Evolutionary conservation across 2,329 filamentous ascomycete genomes (phyloP), one percentile per base, ranked within the genome.

Genomic region (Lachnellula willkommii): DNA sequence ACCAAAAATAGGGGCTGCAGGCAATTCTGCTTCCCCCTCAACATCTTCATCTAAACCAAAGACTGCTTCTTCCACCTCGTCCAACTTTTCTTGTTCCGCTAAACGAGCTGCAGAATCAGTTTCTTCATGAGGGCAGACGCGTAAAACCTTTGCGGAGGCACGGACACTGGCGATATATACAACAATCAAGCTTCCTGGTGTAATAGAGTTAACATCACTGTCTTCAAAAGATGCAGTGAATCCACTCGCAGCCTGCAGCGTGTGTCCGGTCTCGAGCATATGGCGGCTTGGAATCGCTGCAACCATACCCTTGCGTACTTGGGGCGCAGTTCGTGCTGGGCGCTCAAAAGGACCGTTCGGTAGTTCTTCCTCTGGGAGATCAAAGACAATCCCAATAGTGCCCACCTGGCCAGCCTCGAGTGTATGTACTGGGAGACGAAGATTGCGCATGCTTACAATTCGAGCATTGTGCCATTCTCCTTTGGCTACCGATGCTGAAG

Each of bases 81-180:
- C 65, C 35, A 24, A 17, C 5, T 42, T 20, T 32, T 32, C 28
- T 12, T 57, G 37, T 24, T 57, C 51, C 1, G 50, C 40, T 9
- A 48, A 32, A 35, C 43, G 39, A 39, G 24, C 26, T 22, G 50
- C 47, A 53, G 63, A 65, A 26, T 68, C 56, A 43, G 55, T 56
- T 39, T 59, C 42, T 54, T 63, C 57, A 59, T 65, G 63, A n/a
- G 58, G 62, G 32, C 64, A 35, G 68, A 75, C 77, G 35, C 80
- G 79, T 26, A 88, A 69, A 1, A 97, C 82, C 57, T 87, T 85
- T 0, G 90, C 92, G 0, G 88, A 84, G 1, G 91, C 88, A 8
- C 93, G 82, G 14, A 97, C 85, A 67, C 91, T 96, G 17, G 90
- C 90, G 42, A 92, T 83, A 67, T 96, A 97, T 1, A 93, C 82